Evolutionary conservation across 768 basidiomycete genomes (phyloP), one percentile per base, ranked within the genome.

Genomic region (Chlorophyllum brunneum): DNA sequence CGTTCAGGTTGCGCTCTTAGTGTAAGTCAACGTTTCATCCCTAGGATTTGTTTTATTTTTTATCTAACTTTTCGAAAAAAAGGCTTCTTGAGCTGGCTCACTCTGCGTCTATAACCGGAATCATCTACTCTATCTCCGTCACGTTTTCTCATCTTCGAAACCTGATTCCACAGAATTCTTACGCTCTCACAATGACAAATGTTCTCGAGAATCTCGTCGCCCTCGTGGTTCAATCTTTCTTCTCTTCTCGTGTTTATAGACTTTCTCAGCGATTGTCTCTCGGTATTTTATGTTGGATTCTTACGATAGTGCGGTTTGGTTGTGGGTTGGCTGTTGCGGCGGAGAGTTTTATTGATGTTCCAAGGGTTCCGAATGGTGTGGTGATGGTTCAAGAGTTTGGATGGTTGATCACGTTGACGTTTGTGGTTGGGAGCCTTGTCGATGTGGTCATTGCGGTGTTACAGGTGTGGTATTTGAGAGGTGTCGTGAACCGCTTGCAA

Each of bases 391-490:
- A 54, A n/a, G 55, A 33, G 10, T 61, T 55, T 46, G 62, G 58
- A 2, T 66, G 66, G 66, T 34, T 65, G n/a, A 57, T 67, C 26
- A 63, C 63, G 2, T 5, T 52, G 5, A 40, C 58, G 3, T 47
- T 66, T 22, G 55, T 29, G 4, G 39, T 66, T 4, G 62, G 62
- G 5, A 63, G 60, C 3, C 23, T 53, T 2, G 54, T 60, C 2
- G 66, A 67, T 38, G 57, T 67, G 1, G 48, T 61, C 18, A 59
- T 67, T 31, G 60, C 64, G 1, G 39, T 29, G 9, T 55, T 59
- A 7, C 49, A 65, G 27, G 64, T 61, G n/a, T 61, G 57, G 20
- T 63, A 62, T 41, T 24, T 60, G 41, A 47, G 51, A 24, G 27
- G 53, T 40, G 10, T 58, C 10, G 30, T 49, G 15, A 42, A 57